Evolutionary conservation across 331 rosid species (phyloP), one percentile per base, ranked within the genome.

Genomic region (Dryas integrifolia): DNA sequence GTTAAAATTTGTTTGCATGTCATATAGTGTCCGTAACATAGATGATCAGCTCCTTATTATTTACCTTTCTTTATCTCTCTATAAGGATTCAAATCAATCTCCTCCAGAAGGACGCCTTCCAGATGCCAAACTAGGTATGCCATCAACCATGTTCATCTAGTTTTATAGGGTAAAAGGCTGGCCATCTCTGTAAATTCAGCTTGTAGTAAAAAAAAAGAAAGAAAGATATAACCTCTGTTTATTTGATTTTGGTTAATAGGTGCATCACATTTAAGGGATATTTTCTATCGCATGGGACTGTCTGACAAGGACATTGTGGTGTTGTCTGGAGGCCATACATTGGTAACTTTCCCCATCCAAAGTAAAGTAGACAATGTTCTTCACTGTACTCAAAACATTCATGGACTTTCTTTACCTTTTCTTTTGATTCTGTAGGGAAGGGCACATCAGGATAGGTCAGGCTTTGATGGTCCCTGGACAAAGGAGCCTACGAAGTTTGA

Each of bases 71-170:
- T 62, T 7, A 45, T 67, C 48, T 72, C 44, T 40, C 57, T 43
- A 63, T 77, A 73, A 89, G 99, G 97, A 92, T 72, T 79, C 93
- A 2, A n/a, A 44, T 64, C 56, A 59, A 65, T 78, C 88, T 58
- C 88, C 89, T 3, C 72, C 79, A 53, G 96, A 89, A 85, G 96
- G 97, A n/a, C 96, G 96, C 18, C 92, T 91, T 80, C 97, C 98
- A 21, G 97, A 91, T 85, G 97, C 86, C 72, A 87, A 44, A 65
- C 82, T 81, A 75, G 97, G 98, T 88, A 77, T 21, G 57, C 38
- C 58, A 15, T 51, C 15, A 16, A 58, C 46, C 49, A n/a, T 9
- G 52, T 30, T 41, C 39, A 9, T 72, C 4, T 3, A 14, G 13
- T 64, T 59, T 50, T 26, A 56, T 6, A 13, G n/a, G 8, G 48